Percentiles rank a stretch among this genome's conserved stretches.
These are phyloP conservation scores for Chenopodium quinoa DNA, from an alignment of 148 eudicot genomes.

Conservation along the genomic window DNA sequence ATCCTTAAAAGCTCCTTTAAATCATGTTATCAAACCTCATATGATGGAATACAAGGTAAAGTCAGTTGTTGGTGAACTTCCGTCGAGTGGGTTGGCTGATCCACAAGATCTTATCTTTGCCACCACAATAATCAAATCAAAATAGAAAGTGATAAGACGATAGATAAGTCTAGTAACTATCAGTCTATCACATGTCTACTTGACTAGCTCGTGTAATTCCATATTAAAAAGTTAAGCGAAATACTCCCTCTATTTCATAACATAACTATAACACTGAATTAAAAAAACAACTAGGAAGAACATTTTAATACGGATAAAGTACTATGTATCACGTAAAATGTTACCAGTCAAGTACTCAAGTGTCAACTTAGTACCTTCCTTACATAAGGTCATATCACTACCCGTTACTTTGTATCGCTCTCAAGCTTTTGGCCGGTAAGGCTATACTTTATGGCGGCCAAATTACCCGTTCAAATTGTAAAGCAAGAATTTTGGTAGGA, in stretches of 20 bases:
- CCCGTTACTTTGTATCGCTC: background rate
- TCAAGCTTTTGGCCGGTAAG: background rate
- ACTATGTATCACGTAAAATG: too few relatives aligned
- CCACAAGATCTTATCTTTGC: constrained; percentile 24
- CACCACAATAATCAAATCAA: constrained; percentile 4
- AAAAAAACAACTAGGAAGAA: too few relatives aligned
- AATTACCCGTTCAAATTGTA: background rate
- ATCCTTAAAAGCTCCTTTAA: constrained; percentile 4
- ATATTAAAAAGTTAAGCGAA: too few relatives aligned
- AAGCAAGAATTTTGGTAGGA: background rate
- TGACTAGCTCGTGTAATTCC: too few relatives aligned
- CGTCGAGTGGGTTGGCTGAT: constrained; percentile 7
- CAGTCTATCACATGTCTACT: background rate
- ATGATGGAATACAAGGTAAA: constrained; percentile 14
- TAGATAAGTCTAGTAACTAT: background rate
- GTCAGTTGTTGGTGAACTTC: constrained; percentile 3
- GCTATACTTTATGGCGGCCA: background rate
- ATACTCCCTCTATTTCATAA: too few relatives aligned
- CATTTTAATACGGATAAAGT: too few relatives aligned
- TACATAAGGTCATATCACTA: background rate
- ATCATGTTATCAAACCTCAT: constrained; percentile 3
- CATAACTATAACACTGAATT: too few relatives aligned
- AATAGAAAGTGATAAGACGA: constrained; percentile 15
- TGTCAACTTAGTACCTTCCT: too few relatives aligned
- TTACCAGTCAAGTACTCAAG: too few relatives aligned